phyloP scores from a whole-genome alignment of 1,284 basidiomycete species.

The Papiliotrema terrestris region DNA sequence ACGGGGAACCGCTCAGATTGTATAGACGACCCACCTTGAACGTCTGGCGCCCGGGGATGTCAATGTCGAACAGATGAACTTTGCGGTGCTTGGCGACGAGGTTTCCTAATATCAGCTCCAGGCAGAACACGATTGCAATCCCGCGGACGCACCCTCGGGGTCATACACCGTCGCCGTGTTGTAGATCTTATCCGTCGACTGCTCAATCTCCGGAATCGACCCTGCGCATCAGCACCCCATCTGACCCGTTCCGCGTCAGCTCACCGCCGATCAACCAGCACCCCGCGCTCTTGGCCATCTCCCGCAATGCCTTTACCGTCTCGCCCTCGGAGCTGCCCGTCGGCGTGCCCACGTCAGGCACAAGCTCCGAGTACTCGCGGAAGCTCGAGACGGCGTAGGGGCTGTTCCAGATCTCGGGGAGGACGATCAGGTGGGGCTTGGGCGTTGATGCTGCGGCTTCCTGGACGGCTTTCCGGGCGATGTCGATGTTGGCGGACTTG shows the following conservation, averaged over 20 bases:
- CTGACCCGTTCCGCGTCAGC: conserved; percentile 10
- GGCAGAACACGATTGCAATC: neutral
- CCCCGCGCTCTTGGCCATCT: conserved; percentile 72
- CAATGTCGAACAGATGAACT: conserved; percentile 96
- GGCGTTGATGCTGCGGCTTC: conserved; percentile 58
- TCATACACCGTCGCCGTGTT: conserved; percentile 91
- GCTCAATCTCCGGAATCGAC: conserved; percentile 80
- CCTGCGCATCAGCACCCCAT: conserved; percentile 53
- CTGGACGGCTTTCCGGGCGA: conserved; percentile 73
- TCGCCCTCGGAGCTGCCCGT: conserved; percentile 52
- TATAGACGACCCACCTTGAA: conserved; percentile 71
- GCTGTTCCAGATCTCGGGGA: conserved; percentile 98
- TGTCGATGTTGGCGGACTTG: conserved; percentile 70
- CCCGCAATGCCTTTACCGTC: conserved; percentile 76
- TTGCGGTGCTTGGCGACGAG: conserved; percentile 88
- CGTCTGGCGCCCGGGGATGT: conserved; percentile 92
- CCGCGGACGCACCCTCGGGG: conserved; percentile 65
- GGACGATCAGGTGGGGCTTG: conserved; percentile 73
- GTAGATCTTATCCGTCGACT: conserved; percentile 65
- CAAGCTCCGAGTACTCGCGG: conserved; percentile 76
- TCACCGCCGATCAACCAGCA: conserved; percentile 89
- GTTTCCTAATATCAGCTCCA: conserved; percentile 57
- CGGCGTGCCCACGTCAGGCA: conserved; percentile 52
- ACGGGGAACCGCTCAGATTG: too few species aligned
- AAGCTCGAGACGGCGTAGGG: conserved; percentile 88